Percentiles rank a stretch among this genome's conserved stretches.
phyloP scores from a whole-genome alignment of 306 rosid species.

The Fragaria vesca region DNA sequence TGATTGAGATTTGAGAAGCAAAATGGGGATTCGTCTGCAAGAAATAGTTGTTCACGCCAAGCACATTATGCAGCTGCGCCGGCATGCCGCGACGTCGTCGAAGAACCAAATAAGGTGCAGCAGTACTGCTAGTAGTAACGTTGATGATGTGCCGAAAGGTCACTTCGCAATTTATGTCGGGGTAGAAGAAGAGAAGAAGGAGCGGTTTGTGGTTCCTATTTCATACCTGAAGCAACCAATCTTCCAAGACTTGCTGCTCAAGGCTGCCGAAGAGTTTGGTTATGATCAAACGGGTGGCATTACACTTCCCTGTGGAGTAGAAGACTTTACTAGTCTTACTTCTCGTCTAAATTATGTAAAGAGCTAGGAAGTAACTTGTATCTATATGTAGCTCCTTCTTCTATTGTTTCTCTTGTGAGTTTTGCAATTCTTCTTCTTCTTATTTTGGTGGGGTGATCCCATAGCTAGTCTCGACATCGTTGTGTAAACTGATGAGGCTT shows the following conservation, averaged over 20 bases:
- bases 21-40: slow-evolving; percentile 24
- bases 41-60: slow-evolving; percentile 26
- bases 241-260: slow-evolving; percentile 25
- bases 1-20: no score
- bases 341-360: slow-evolving; percentile 19
- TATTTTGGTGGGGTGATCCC: background rate
- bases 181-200: slow-evolving; percentile 2
- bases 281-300: slow-evolving; percentile 22
- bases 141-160: slow-evolving; percentile 24
- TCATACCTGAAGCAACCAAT: slow-evolving; percentile 29
- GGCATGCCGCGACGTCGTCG: background rate
- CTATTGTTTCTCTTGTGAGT: background rate
- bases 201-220: slow-evolving; percentile 28
- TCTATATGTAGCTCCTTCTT: background rate
- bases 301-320: slow-evolving; percentile 21
- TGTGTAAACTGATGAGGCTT: background rate
- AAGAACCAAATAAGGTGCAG: slow-evolving; percentile 6
- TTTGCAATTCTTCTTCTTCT: background rate
- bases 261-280: slow-evolving; percentile 31
- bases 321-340: slow-evolving; percentile 27
- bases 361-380: background rate
- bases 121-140: background rate
- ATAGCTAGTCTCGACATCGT: background rate
- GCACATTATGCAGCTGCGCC: slow-evolving; percentile 15
- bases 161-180: slow-evolving; percentile 27